These are phyloP conservation scores for Ambrosia hybrid DNA, from an alignment of 140 eudicot species.

Conservation along the genomic window DNA sequence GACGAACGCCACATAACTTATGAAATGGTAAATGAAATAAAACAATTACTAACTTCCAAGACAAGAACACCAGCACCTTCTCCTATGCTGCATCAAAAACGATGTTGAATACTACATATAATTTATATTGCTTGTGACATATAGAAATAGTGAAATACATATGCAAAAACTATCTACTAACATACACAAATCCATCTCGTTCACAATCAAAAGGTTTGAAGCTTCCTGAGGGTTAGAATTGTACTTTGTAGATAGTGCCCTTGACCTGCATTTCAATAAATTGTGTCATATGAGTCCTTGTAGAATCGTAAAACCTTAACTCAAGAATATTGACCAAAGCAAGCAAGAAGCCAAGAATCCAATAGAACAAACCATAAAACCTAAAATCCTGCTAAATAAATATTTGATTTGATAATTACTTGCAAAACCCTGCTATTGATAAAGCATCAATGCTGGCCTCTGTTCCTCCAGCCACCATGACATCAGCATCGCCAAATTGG, in stretches of 20 bases:
- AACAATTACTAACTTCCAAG: conserved; percentile 70
- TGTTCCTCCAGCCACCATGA: conserved; percentile 99
- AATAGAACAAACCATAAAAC: background rate
- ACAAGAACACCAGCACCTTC: conserved; percentile 95
- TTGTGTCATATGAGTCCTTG: background rate
- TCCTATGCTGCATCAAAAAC: conserved; percentile 68
- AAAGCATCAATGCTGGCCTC: conserved; percentile 98
- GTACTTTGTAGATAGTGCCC: conserved; percentile 81
- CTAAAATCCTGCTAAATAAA: background rate
- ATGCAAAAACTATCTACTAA: conserved; percentile 15
- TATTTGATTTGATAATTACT: conserved; percentile 36
- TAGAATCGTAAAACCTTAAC: background rate
- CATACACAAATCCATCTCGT: conserved; percentile 98
- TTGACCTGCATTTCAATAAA: conserved; percentile 48
- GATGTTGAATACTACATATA: background rate
- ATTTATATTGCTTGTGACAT: background rate
- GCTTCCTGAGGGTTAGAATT: conserved; percentile 79
- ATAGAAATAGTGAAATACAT: background rate
- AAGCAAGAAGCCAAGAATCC: background rate
- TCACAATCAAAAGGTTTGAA: conserved; percentile 89
- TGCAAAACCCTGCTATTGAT: conserved; percentile 93
- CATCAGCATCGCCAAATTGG: conserved; percentile 92
- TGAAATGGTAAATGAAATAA: background rate
- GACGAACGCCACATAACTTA: background rate
- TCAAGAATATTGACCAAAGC: background rate